Evolutionary conservation across 495 filamentous ascomycete genomes (phyloP), one percentile per base, ranked within the genome.

Genomic region (Xylaria acuta): DNA sequence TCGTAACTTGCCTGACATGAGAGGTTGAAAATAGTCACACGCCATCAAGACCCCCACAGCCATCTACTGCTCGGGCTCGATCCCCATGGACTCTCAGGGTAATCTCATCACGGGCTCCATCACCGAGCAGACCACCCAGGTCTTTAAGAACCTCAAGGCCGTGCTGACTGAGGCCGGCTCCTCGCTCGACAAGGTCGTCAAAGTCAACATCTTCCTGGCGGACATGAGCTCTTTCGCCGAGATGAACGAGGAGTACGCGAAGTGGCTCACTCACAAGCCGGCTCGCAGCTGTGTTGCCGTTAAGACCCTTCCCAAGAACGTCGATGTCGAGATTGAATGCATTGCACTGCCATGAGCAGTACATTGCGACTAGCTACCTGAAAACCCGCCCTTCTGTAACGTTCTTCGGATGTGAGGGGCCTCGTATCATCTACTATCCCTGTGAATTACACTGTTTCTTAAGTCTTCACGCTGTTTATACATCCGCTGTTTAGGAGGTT

Each of bases 41-140:
- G 94, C 94, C 75, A 92, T 97, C 85, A 90, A 90, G 75, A 94
- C 94, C 68, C 90, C 93, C 69, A 88, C 88, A 62, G 86, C 91
- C 75, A 91, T 98, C 85, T 98, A 93, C 87, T 91, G 94, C 84
- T 98, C 95, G 7, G 95, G 95, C 78, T 94, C 96, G 82, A 94
- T 98, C 75, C 95, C 94, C 73, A 91, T 92, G 73, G 92, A 94
- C 79, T 83, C 88, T 74, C 75, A 88, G 65, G 94, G 93, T 73
- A 91, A 91, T 75, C 87, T 97, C 20, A 83, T 96, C 70, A 80
- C 90, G 74, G 94, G 93, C 51, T 90, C 84, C 76, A 95, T 97
- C 76, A 90, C 88, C 66, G 87, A 92, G 72, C 90, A 93, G 84
- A 94, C 93, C 47, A 86, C 86, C 64, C 85, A 86, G 60, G 95